Evolutionary conservation across 1,284 basidiomycete genomes (phyloP), one percentile per base, ranked within the genome.

Genomic region (Leccinum pseudoinsigne): DNA sequence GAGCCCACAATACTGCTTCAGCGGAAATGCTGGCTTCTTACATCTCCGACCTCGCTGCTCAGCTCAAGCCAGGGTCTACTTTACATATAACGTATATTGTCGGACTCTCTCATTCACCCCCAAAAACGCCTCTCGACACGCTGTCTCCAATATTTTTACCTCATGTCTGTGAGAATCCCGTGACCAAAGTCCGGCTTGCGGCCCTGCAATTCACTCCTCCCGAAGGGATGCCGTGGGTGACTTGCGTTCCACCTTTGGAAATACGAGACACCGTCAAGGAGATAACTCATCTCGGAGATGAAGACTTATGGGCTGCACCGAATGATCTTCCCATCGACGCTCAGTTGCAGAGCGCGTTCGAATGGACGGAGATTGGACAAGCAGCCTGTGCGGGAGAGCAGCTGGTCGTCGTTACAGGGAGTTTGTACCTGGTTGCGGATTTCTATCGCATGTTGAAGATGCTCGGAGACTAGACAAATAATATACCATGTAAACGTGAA

Each of bases 1-100:
- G 97, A 4, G 97, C 97, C 1, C 97, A 99, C 75, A 99, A 99
- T 72, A 80, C 87, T n/a, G 88, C 92, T 5, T 95, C 95, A 0
- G 85, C 94, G 0, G 67, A 74, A 18, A 86, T 86, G 0, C 84
- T 99, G 8, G 81, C 87, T 1, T 73, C 80, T 5, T 98, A 95
- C 74, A 78, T 98, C 62, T 80, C 84, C 40, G 73, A 79, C 2
- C 62, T 74, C 18, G 63, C 70, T 36, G 54, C 66, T 77, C 58
- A 69, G 68, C 50, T 67, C 56, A 61, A 61, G 68, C 56, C 69
- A 53, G 45, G 67, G 58, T 61, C 68, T 51, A 77, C 36, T 47
- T 68, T 76, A 66, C 80, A 72, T 34, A 71, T 92, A 56, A 88
- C 88, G 0, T 94, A 88, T 72, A 81, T 97, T 67, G 75, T 95